Conservation (phyloP, 192 early-diverging fungal species). For the Powellomyces hirtus region DNA sequence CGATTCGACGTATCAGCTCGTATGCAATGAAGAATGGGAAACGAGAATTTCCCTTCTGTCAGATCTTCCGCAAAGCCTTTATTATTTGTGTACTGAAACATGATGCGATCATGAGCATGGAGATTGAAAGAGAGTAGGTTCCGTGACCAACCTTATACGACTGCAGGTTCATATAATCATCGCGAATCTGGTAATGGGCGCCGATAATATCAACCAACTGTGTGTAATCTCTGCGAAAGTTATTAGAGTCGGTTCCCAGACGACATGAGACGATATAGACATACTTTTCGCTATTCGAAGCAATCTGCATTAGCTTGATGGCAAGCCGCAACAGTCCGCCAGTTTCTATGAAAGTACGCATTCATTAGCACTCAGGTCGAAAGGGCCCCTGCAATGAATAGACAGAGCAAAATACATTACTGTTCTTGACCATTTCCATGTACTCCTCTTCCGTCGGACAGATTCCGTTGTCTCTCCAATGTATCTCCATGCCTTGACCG, state of each 20-base stretch:
- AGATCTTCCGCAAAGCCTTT: slow-evolving; percentile 99
- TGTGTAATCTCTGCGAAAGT: slow-evolving; percentile 65
- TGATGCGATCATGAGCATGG: not conserved
- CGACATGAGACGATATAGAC: not conserved
- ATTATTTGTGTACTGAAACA: slow-evolving; percentile 75
- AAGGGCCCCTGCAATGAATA: not conserved
- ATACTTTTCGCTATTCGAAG: slow-evolving; percentile 14
- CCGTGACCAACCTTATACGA: slow-evolving; percentile 61
- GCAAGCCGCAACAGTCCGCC: slow-evolving; percentile 93
- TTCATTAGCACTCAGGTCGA: not conserved
- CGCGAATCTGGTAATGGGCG: slow-evolving; percentile 93
- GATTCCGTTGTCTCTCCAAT: slow-evolving; percentile 86
- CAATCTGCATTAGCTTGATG: slow-evolving; percentile 88
- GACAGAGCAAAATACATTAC: slow-evolving; percentile 56
- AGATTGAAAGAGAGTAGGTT: not conserved
- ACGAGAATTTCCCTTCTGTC: slow-evolving; percentile 99
- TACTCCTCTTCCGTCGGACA: slow-evolving; percentile 94
- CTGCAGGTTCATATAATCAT: slow-evolving; percentile 94
- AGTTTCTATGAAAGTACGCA: slow-evolving; percentile 72
- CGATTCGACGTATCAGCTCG: slow-evolving; percentile 54
- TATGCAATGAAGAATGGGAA: slow-evolving; percentile 89
- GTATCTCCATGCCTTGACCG: slow-evolving; percentile 97
- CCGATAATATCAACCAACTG: slow-evolving; percentile 84
- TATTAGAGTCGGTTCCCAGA: not conserved
- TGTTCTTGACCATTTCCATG: slow-evolving; percentile 93